These are phyloP conservation scores for Termitomyces sp. DNA, from an alignment of 768 basidiomycete genomes.

Conservation along the genomic window DNA sequence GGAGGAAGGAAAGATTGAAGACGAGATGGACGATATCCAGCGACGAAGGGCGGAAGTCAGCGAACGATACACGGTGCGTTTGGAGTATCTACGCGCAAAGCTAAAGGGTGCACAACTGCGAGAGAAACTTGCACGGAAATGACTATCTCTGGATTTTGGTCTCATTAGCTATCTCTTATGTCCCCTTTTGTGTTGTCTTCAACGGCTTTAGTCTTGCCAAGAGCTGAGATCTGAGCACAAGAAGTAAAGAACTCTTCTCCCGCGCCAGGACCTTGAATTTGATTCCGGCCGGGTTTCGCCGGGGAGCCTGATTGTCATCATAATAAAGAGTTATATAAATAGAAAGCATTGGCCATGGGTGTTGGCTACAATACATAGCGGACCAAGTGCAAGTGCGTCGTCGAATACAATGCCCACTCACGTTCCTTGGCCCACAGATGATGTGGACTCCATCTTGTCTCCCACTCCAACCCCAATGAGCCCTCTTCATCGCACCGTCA, in stretches of 20 bases:
- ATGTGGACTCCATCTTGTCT: conserved; percentile 28
- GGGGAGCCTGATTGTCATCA: background rate
- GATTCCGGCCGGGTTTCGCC: conserved; percentile 22
- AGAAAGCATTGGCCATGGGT: conserved; percentile 2
- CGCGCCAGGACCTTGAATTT: background rate
- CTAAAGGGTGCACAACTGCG: conserved; percentile 81
- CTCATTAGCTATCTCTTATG: conserved; percentile 16
- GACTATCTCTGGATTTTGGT: conserved; percentile 15
- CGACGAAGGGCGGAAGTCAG: conserved; percentile 67
- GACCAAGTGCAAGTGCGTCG: conserved; percentile 20
- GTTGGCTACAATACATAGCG: background rate
- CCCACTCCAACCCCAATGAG: conserved; percentile 44
- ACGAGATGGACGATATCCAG: conserved; percentile 68
- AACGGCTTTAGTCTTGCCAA: background rate
- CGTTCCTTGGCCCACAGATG: conserved; percentile 28
- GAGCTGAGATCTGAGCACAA: no score
- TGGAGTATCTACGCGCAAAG: conserved; percentile 80
- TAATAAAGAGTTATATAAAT: conserved; percentile 3
- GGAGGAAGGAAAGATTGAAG: conserved; percentile 39
- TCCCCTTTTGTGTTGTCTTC: background rate
- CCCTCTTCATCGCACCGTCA: conserved; percentile 40
- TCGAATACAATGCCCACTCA: conserved; percentile 24
- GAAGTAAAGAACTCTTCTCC: no score
- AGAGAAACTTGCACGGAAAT: conserved; percentile 73
- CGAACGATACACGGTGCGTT: conserved; percentile 65